Evolutionary conservation across 345 rosid genomes (phyloP).

Genomic region (Boechera retrofracta): DNA sequence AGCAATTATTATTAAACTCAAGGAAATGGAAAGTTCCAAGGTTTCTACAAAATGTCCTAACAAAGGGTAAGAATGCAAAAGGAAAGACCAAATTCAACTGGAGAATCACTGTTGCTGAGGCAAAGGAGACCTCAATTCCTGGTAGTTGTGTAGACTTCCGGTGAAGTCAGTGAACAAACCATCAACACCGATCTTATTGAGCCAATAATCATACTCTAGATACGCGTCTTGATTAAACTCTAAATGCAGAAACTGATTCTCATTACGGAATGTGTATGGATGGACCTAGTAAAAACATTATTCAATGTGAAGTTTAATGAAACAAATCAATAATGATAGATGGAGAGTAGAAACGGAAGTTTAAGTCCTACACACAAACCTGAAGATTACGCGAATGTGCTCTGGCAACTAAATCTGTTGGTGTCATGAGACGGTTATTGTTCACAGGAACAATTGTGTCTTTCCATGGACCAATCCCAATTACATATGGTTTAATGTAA

Average conservation of each 20-base stretch:
- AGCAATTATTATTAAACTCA: background rate
- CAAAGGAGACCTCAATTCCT: conserved; percentile 62
- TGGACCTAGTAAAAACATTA: conserved; percentile 67
- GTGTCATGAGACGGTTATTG: conserved; percentile 61
- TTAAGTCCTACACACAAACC: conserved; percentile 50
- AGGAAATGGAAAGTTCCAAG: too few relatives aligned
- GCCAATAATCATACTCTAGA: conserved; percentile 78
- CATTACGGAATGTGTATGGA: conserved; percentile 86
- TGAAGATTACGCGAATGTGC: conserved; percentile 81
- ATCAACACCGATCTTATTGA: conserved; percentile 75
- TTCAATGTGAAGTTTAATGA: background rate
- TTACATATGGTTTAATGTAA: conserved; percentile 74
- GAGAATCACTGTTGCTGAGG: conserved; percentile 28
- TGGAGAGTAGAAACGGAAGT: background rate
- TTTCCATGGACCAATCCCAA: conserved; percentile 99
- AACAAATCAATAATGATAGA: background rate
- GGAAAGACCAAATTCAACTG: background rate
- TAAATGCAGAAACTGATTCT: conserved; percentile 62
- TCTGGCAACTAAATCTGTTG: conserved; percentile 86
- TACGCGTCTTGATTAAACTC: conserved; percentile 77
- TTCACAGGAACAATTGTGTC: conserved; percentile 82
- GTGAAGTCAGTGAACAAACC: conserved; percentile 97
- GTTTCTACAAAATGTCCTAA: background rate
- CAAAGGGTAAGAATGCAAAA: background rate
- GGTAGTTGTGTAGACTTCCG: conserved; percentile 73